Percentiles rank a stretch among this genome's conserved stretches.
phyloP scores from a whole-genome alignment of 2,329 filamentous ascomycete genomes.

The Colletotrichum sublineola region DNA sequence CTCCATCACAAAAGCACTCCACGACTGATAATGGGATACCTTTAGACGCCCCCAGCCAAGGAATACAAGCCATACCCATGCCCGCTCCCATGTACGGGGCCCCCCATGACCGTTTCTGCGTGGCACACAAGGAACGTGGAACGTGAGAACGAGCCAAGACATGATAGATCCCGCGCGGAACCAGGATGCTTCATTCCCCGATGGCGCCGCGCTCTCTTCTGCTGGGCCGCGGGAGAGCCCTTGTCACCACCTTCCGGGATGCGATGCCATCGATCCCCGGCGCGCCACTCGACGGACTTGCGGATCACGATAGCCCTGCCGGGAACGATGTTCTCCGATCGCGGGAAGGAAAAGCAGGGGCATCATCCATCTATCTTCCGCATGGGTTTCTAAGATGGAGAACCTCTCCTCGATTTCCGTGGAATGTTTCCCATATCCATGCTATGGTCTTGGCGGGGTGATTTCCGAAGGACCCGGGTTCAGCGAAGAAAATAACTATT shows the following conservation, averaged over 20 bases:
- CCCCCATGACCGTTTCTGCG: background rate
- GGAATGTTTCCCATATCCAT: background rate
- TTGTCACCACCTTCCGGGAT: background rate
- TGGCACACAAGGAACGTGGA: background rate
- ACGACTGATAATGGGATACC: background rate
- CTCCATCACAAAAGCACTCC: background rate
- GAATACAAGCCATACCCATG: background rate
- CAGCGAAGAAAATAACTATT: background rate
- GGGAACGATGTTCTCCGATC: background rate
- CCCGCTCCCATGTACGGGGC: background rate
- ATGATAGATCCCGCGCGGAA: slow-evolving; percentile 5
- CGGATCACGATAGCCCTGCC: background rate
- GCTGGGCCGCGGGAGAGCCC: slow-evolving; percentile 8
- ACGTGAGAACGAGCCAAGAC: slow-evolving; percentile 9
- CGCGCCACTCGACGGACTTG: background rate
- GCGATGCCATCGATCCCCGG: background rate
- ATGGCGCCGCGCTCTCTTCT: background rate
- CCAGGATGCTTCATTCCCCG: slow-evolving; percentile 8
- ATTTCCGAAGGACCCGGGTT: background rate
- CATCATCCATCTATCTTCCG: background rate
- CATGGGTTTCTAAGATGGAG: background rate
- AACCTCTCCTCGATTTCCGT: too few relatives aligned
- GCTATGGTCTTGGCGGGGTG: background rate
- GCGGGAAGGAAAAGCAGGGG: background rate
- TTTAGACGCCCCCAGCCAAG: background rate